A percentile compares a stretch with the other conserved stretches of the same genome.
Evolutionary conservation across 352 stramenopile species (phyloP).

Genomic region (Pythium oligandrum): DNA sequence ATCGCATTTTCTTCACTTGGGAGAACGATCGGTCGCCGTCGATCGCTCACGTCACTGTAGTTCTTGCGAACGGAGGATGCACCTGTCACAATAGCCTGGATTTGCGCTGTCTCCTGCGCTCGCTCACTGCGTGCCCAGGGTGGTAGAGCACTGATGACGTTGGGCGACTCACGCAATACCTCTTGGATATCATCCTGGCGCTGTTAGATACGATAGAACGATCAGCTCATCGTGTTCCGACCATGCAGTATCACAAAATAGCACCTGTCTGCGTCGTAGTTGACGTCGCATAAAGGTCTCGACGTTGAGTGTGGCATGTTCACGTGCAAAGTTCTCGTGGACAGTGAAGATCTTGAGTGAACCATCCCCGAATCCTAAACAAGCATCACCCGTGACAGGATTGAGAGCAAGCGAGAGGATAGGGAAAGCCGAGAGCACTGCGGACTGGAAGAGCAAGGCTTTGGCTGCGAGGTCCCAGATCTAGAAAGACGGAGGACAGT

Average conservation of each 20-base stretch:
- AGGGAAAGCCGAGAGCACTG: conserved; percentile 67
- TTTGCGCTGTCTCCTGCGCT: conserved; percentile 27
- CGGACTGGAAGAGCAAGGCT: conserved; percentile 65
- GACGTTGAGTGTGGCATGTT: conserved; percentile 42
- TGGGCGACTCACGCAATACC: conserved; percentile 36
- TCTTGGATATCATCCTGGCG: conserved; percentile 40
- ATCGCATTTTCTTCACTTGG: conserved; percentile 12
- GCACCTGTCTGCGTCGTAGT: conserved; percentile 29
- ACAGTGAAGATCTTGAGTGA: conserved; percentile 55
- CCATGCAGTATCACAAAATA: background rate
- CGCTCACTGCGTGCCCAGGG: conserved; percentile 54
- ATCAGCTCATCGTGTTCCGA: background rate
- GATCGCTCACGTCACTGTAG: conserved; percentile 21
- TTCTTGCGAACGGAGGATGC: conserved; percentile 10
- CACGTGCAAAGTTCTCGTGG: conserved; percentile 44
- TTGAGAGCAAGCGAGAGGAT: conserved; percentile 68
- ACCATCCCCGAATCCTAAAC: conserved; percentile 70
- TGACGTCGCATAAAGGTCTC: conserved; percentile 43
- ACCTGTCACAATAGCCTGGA: conserved; percentile 21
- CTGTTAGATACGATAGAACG: conserved; percentile 4
- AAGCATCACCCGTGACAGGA: conserved; percentile 50
- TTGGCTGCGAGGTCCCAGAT: conserved; percentile 74
- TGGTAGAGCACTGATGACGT: conserved; percentile 65
- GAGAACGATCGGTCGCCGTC: background rate
- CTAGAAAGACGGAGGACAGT: conserved; percentile 19